phyloP scores from a whole-genome alignment of 768 basidiomycete species.

The Tephrocybe sp. region DNA sequence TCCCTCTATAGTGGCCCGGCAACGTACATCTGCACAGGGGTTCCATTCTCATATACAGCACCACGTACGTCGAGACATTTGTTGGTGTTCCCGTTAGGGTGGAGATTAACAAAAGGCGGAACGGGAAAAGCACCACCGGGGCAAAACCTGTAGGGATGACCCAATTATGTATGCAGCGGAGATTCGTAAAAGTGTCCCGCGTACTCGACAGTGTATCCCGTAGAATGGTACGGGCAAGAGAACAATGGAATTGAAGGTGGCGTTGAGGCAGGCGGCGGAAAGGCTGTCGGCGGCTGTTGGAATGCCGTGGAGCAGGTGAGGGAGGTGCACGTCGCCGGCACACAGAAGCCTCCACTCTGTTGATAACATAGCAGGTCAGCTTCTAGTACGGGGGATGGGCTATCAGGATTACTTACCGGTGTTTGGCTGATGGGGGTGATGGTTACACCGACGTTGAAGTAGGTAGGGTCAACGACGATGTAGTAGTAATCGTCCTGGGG shows the following conservation, averaged over 20 bases:
- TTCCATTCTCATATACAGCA: constrained; percentile 25
- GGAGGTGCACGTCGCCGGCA: constrained; percentile 20
- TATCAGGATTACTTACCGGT: constrained; percentile 11
- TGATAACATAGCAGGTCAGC: neutral
- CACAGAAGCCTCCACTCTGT: constrained; percentile 23
- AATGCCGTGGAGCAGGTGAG: constrained; percentile 25
- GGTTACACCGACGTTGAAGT: constrained; percentile 27
- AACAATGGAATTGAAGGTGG: constrained; percentile 23
- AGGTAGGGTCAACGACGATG: constrained; percentile 25
- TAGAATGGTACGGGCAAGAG: constrained; percentile 16
- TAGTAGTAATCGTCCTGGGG: constrained; percentile 28
- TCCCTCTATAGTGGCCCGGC: no score
- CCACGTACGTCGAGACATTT: constrained; percentile 33
- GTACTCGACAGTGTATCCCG: neutral
- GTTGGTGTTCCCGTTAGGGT: constrained; percentile 21
- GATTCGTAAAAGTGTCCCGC: neutral
- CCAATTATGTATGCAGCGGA: neutral
- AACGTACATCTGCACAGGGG: constrained; percentile 32
- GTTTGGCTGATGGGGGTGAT: constrained; percentile 20
- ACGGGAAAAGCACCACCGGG: constrained; percentile 23
- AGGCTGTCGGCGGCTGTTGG: constrained; percentile 22
- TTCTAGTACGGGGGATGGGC: neutral
- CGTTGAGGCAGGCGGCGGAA: constrained; percentile 17
- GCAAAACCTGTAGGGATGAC: constrained; percentile 22
- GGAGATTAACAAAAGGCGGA: constrained; percentile 11